phyloP scores from a whole-genome alignment of 75 land plant species.

The Sequoia sempervirens region DNA sequence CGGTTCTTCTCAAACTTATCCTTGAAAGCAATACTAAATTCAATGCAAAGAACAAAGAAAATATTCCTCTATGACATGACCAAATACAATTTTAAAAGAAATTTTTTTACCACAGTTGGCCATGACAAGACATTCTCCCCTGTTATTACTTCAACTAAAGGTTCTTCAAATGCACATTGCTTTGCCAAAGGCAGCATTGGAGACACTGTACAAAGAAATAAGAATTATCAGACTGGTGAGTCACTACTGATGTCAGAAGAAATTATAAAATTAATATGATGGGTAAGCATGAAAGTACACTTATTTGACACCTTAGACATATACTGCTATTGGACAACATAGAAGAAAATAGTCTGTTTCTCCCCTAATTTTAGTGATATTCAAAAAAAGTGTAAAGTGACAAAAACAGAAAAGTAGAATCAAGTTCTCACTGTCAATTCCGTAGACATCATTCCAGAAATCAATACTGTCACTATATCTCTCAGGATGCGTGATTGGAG shows the following conservation, averaged over 20 bases:
- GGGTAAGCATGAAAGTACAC: conserved; percentile 2
- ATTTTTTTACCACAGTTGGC: conserved; percentile 69
- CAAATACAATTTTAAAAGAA: not conserved
- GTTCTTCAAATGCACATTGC: conserved; percentile 98
- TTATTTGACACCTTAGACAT: not conserved
- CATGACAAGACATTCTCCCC: conserved; percentile 94
- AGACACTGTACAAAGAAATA: conserved; percentile 62
- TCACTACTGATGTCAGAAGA: not conserved
- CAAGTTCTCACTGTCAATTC: conserved; percentile 80
- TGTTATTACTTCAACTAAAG: conserved; percentile 74
- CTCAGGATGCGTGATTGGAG: conserved; percentile 84
- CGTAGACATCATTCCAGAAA: conserved; percentile 95
- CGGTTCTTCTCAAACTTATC: not conserved
- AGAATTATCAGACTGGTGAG: not conserved
- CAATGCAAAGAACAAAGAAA: not conserved
- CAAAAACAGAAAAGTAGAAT: not conserved
- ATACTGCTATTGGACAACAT: not conserved
- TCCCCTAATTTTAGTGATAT: not conserved
- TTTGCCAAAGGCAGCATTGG: conserved; percentile 92
- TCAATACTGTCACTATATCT: conserved; percentile 90
- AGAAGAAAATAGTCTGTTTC: not conserved
- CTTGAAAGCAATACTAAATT: not conserved
- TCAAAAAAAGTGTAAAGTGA: not conserved
- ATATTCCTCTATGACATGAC: not conserved
- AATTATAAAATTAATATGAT: not conserved